These are phyloP conservation scores for Tolypocladium nubicola DNA, from an alignment of 2,329 filamentous ascomycete genomes.

Conservation along the genomic window DNA sequence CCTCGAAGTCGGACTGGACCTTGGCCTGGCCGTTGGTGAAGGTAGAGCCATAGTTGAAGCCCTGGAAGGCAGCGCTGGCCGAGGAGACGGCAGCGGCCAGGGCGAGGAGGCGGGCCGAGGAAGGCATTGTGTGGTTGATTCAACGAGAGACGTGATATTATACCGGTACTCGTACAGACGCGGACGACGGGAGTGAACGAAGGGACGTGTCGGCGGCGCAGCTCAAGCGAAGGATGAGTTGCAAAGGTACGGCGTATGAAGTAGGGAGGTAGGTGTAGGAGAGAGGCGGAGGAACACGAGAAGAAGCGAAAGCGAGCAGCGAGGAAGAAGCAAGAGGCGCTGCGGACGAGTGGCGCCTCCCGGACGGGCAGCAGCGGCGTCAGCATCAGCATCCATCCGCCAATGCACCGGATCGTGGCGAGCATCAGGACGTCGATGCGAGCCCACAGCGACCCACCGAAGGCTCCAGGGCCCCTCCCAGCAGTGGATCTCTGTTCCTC, in stretches of 20 bases:
- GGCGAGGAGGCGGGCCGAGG: conserved; percentile 18
- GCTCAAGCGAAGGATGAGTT: not conserved
- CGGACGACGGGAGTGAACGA: not conserved
- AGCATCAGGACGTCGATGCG: not conserved
- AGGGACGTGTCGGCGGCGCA: not conserved
- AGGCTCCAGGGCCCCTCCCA: not conserved
- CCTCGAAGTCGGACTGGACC: conserved; percentile 54
- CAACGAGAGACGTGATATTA: not conserved
- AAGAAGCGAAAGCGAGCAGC: no score
- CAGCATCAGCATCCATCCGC: not conserved
- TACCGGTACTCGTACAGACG: not conserved
- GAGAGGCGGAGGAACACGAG: not conserved
- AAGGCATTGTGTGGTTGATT: conserved; percentile 17
- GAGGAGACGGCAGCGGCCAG: conserved; percentile 23
- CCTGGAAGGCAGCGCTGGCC: conserved; percentile 35
- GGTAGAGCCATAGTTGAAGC: conserved; percentile 65
- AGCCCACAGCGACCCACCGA: not conserved
- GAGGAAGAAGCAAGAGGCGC: not conserved
- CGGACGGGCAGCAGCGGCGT: not conserved
- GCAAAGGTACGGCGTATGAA: not conserved
- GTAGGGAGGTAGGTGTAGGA: not conserved
- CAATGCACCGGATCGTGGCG: not conserved
- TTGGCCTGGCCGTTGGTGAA: conserved; percentile 51
- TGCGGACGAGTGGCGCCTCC: not conserved
- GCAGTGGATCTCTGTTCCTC: not conserved